A percentile compares a stretch with the other conserved stretches of the same genome.
Evolutionary conservation across 140 eudicot genomes (phyloP).

Genomic region (Erigeron philadelphicus): DNA sequence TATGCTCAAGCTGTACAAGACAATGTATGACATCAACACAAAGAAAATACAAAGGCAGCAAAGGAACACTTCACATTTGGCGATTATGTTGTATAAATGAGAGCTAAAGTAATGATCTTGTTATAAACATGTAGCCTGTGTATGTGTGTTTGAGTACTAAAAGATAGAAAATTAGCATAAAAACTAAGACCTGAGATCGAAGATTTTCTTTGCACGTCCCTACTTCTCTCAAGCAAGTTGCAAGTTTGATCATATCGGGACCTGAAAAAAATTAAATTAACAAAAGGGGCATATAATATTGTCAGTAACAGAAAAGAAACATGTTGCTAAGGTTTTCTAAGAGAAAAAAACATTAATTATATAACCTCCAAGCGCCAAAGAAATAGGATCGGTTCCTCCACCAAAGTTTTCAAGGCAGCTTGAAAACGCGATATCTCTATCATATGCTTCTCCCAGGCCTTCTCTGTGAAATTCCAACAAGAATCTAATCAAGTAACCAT

Average conservation of each 20-base stretch:
- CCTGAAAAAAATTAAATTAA: constrained; percentile 37
- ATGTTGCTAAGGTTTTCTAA: constrained; percentile 3
- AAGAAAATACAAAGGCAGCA: not conserved
- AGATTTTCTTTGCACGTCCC: constrained; percentile 81
- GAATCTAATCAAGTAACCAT: not conserved
- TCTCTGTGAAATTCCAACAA: constrained; percentile 49
- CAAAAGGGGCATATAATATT: not conserved
- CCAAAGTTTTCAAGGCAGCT: constrained; percentile 70
- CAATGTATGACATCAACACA: constrained; percentile 26
- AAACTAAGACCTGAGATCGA: constrained; percentile 62
- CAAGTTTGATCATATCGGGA: constrained; percentile 81
- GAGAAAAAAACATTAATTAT: constrained; percentile 6
- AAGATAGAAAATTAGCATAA: not conserved
- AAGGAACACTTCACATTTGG: no score
- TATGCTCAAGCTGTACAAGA: constrained; percentile 58
- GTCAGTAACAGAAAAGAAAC: constrained; percentile 6
- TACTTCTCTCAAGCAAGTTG: constrained; percentile 71
- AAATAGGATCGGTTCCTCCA: constrained; percentile 75
- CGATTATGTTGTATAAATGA: no score
- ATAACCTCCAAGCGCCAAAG: constrained; percentile 75
- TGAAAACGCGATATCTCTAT: constrained; percentile 70
- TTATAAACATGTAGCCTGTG: not conserved
- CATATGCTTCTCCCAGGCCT: constrained; percentile 79
- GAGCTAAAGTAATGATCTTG: not conserved
- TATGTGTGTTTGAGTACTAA: constrained; percentile 10